These are phyloP conservation scores for Rhamnella rubrinervis DNA, from an alignment of 331 rosid species.

Conservation along the genomic window DNA sequence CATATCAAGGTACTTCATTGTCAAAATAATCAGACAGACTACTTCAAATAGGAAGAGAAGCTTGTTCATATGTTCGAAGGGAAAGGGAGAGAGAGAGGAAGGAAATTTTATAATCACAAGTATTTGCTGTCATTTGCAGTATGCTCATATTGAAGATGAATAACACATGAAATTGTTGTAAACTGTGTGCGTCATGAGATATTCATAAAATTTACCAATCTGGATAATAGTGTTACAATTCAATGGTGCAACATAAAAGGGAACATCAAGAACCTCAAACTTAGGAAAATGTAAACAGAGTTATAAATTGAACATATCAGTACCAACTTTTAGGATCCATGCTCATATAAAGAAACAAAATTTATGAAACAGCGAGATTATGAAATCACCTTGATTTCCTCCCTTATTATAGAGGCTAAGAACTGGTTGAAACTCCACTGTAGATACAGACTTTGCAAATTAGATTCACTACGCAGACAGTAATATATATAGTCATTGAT, in stretches of 20 bases:
- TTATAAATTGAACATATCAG: too few species aligned
- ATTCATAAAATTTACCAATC: neutral
- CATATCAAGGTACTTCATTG: neutral
- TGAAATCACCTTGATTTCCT: slow-evolving; percentile 58
- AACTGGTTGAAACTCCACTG: slow-evolving; percentile 83
- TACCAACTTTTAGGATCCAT: neutral
- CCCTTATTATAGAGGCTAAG: slow-evolving; percentile 58
- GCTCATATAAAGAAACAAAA: neutral
- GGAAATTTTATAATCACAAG: too few species aligned
- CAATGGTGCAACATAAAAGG: too few species aligned
- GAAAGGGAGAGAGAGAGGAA: too few species aligned
- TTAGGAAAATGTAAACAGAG: too few species aligned
- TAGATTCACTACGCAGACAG: slow-evolving; percentile 68
- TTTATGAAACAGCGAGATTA: neutral
- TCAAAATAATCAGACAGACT: neutral
- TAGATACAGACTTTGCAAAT: slow-evolving; percentile 60
- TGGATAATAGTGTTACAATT: neutral
- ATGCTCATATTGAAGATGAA: too few species aligned
- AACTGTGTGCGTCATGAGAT: neutral
- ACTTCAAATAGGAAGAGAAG: neutral
- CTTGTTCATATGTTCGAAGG: too few species aligned
- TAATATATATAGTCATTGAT: slow-evolving; percentile 90
- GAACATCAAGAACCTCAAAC: too few species aligned
- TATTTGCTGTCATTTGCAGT: too few species aligned
- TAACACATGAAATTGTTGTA: neutral